phyloP scores from a whole-genome alignment of 768 basidiomycete genomes.

The Hirschioporus abietinus region DNA sequence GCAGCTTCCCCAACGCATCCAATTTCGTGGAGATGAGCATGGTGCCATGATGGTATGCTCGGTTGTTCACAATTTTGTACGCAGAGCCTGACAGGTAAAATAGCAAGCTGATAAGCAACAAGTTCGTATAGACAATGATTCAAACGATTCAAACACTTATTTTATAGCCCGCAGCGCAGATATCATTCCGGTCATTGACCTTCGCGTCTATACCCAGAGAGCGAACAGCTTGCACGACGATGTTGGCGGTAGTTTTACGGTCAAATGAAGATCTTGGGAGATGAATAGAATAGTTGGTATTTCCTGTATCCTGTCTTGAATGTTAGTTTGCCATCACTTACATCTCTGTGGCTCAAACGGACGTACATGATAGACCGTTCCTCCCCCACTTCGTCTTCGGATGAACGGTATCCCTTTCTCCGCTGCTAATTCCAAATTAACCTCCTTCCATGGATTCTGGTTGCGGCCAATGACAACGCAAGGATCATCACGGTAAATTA shows the following conservation, averaged over 20 bases:
- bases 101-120: conserved; percentile 9
- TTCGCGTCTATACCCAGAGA: conserved; percentile 64
- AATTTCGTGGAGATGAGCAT: conserved; percentile 91
- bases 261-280: conserved; percentile 79
- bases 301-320: conserved; percentile 77
- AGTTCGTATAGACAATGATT: conserved; percentile 9
- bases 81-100: conserved; percentile 92
- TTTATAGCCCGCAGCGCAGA: conserved; percentile 83
- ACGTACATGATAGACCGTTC: conserved; percentile 93
- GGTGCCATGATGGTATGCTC: conserved; percentile 97
- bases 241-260: conserved; percentile 65
- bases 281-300: conserved; percentile 96
- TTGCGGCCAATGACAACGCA: conserved; percentile 94
- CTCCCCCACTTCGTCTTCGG: conserved; percentile 85
- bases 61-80: conserved; percentile 86
- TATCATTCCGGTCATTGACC: conserved; percentile 88
- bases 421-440: conserved; percentile 62
- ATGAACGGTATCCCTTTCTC: conserved; percentile 64
- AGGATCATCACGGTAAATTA: conserved; percentile 82
- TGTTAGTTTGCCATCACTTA: background rate
- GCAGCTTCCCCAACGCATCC: conserved; percentile 62
- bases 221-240: conserved; percentile 74
- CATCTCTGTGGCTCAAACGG: background rate
- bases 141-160: conserved; percentile 55
- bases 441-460: conserved; percentile 98